These are phyloP conservation scores for Pichia gijzeniarum DNA, from an alignment of 805 yeast genomes.

Conservation along the genomic window DNA sequence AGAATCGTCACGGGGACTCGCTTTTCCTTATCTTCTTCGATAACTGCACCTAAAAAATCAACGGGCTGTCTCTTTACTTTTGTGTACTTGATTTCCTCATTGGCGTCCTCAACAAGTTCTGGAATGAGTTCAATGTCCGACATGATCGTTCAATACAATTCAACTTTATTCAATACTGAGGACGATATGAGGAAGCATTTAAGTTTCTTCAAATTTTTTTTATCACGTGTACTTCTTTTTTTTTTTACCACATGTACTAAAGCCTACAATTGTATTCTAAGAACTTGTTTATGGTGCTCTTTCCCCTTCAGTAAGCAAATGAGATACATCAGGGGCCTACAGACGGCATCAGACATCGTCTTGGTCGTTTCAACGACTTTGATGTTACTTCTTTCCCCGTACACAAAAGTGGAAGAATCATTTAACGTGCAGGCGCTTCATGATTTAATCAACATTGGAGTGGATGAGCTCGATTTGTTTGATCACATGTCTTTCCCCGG, in stretches of 20 bases:
- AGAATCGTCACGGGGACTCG: constrained; percentile 88
- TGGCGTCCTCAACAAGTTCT: constrained; percentile 22
- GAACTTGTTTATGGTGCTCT: no score
- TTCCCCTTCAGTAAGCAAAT: no score
- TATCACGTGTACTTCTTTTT: no score
- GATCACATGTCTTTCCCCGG: constrained; percentile 85
- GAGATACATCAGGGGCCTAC: neutral
- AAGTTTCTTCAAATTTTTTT: no score
- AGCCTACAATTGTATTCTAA: no score
- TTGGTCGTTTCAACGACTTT: constrained; percentile 41
- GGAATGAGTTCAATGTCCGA: constrained; percentile 22
- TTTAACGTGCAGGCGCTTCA: constrained; percentile 87
- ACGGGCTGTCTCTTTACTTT: constrained; percentile 10
- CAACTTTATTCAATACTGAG: no score
- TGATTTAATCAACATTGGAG: constrained; percentile 66
- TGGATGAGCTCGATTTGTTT: constrained; percentile 37
- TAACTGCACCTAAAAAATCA: constrained; percentile 16
- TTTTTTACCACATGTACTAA: no score
- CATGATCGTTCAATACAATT: neutral
- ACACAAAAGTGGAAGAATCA: constrained; percentile 90
- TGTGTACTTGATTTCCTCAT: constrained; percentile 22
- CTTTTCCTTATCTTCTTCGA: constrained; percentile 19
- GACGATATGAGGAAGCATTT: no score
- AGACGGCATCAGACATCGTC: constrained; percentile 17
- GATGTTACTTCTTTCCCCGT: constrained; percentile 59